These are phyloP conservation scores for Chondrus crispus DNA, from an alignment of 23 red algal genomes.

Conservation along the genomic window DNA sequence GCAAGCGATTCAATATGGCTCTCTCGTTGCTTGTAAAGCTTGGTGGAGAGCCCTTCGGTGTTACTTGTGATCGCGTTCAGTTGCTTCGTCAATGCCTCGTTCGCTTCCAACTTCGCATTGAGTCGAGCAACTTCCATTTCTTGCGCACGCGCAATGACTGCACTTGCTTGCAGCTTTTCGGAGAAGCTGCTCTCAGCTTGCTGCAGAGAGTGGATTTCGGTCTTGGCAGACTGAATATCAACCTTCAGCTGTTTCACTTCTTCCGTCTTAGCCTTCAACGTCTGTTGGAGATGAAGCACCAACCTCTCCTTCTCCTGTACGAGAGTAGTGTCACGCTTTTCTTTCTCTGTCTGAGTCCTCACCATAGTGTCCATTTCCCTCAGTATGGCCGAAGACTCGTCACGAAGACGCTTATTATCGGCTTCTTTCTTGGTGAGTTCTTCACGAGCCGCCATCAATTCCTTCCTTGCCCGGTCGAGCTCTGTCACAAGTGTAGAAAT, in stretches of 20 bases:
- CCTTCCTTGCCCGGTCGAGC: background rate
- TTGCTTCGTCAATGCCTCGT: background rate
- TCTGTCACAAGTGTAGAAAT: constrained; percentile 19
- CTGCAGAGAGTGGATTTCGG: background rate
- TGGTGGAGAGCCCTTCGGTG: constrained; percentile 31
- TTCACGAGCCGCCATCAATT: constrained; percentile 6
- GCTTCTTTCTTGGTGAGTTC: background rate
- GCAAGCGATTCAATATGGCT: constrained; percentile 16
- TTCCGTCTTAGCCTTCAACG: background rate
- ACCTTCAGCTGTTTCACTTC: background rate
- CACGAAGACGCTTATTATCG: constrained; percentile 7
- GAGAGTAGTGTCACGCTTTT: background rate
- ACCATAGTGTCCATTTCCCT: constrained; percentile 17
- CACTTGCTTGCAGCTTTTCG: background rate
- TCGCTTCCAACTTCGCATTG: constrained; percentile 43
- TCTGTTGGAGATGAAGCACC: background rate
- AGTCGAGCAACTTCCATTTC: constrained; percentile 51
- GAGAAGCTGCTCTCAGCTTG: background rate
- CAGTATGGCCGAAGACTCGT: constrained; percentile 11
- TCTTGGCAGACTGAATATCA: background rate
- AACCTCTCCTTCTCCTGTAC: constrained; percentile 29
- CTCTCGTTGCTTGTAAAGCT: constrained; percentile 31
- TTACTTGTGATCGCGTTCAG: constrained; percentile 8
- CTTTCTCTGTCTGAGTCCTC: background rate
- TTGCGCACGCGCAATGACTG: constrained; percentile 46